Evolutionary conservation across 805 yeast genomes (phyloP), one percentile per base, ranked within the genome.

Genomic region (Monosporozyma unispora): DNA sequence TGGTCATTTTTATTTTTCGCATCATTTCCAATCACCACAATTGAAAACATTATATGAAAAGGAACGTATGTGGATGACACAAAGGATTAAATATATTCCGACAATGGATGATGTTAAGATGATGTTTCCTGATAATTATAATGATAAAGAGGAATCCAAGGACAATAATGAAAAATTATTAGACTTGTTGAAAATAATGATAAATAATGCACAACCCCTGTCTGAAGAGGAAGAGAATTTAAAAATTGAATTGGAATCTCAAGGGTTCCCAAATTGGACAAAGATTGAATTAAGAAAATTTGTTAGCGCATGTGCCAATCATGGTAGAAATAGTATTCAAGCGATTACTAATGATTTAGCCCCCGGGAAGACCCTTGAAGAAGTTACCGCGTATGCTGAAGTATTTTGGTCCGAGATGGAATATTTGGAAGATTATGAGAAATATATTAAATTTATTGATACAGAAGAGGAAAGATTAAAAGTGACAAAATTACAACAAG

Each of bases 391-490:
- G 35, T 93, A 91, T 63, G 81, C 90, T 11, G 74, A 75, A 47
- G 84, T 76, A 9, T 93, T 93, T 65, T 93, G 98, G 99, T 60
- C 75, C 23, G 76, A 84, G 47, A 83, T 80, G 60, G 73, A 78
- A 46, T 86, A 82, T 56, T 83, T 93, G 53, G 98, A 91, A 31
- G 96, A 96, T 10, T 84, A 82, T 67, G 99, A 93, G 56, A 78
- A 87, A 54, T 87, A 84, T 65, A 68, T 90, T 48, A 72, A 76
- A 18, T 91, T 82, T 58, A 87, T 93, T 52, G 96, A 89, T 60
- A 75, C 78, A 3, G 99, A 98, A 14, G 98, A 93, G 63, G 96
- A 89, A 52, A 84, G 78, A 64, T 76, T 86, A 23, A 72, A 79
- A 44, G 81, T 79, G 58, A 62, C 76, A 9, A 77, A 76, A 57